These are phyloP conservation scores for Hypericum perforatum DNA, from an alignment of 345 rosid species.

Conservation along the genomic window DNA sequence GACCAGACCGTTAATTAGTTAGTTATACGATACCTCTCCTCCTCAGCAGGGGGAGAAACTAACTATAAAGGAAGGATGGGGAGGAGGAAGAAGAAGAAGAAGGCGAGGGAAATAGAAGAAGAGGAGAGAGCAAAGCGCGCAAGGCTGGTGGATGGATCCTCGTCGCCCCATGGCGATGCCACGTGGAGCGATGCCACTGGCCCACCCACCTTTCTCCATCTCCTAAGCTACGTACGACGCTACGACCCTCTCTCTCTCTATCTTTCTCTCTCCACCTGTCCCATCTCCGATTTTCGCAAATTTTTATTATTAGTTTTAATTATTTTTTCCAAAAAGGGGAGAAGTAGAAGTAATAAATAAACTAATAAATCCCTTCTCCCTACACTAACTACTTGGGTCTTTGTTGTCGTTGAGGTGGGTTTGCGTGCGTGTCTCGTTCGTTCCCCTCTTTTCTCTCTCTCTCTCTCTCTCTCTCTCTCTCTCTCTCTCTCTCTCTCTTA, in stretches of 20 bases:
- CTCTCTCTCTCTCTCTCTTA: background rate
- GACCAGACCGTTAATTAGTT: no score
- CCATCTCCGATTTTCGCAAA: background rate
- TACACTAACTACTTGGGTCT: no score
- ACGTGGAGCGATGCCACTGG: constrained; percentile 4
- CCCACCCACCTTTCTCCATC: background rate
- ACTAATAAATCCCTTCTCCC: no score
- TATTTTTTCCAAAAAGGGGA: no score
- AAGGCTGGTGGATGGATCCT: no score
- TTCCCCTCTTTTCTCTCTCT: constrained; percentile 1
- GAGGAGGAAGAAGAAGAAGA: background rate
- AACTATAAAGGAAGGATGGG: background rate
- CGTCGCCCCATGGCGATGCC: background rate
- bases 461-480: background rate
- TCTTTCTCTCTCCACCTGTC: constrained; percentile 4
- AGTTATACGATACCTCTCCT: background rate
- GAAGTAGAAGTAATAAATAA: no score
- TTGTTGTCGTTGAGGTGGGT: background rate
- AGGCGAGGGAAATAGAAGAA: background rate
- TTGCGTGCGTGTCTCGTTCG: background rate
- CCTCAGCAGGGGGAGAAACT: background rate
- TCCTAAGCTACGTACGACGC: background rate
- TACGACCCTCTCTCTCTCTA: background rate
- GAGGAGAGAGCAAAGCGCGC: background rate
- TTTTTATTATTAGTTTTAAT: background rate